Conservation (phyloP, 2,329 filamentous ascomycete genomes). For the Fusarium sp. region DNA sequence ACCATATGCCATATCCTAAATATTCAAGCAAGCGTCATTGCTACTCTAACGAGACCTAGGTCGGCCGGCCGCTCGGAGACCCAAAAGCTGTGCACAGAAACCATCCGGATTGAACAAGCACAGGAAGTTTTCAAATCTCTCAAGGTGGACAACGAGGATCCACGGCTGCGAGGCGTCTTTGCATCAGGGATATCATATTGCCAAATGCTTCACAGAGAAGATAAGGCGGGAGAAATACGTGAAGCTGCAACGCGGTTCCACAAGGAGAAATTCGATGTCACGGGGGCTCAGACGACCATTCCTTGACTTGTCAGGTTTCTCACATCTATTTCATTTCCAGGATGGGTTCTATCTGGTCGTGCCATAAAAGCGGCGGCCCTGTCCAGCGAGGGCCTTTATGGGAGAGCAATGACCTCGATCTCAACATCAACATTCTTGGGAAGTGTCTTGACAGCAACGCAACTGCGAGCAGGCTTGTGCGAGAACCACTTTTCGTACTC, state of each 20-base stretch:
- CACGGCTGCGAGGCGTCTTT: background rate
- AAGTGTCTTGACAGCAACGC: slow-evolving; percentile 89
- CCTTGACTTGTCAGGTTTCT: no score
- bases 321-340: background rate
- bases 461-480: slow-evolving; percentile 88
- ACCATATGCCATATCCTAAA: slow-evolving; percentile 17
- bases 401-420: slow-evolving; percentile 87
- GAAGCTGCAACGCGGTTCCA: background rate
- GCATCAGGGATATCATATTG: background rate
- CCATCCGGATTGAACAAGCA: background rate
- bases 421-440: slow-evolving; percentile 89
- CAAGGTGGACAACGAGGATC: background rate
- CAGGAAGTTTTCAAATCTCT: background rate
- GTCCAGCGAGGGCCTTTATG: slow-evolving; percentile 54
- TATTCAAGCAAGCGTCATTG: background rate
- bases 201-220: background rate
- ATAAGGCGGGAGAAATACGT: background rate
- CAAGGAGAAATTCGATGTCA: no score
- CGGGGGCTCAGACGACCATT: no score
- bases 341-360: background rate
- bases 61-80: background rate
- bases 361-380: background rate
- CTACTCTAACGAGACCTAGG: background rate
- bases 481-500: slow-evolving; percentile 87
- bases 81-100: background rate